Percentiles rank a stretch among this genome's conserved stretches.
These are phyloP conservation scores for Cladosporium cucumerinum DNA, from an alignment of 2,329 filamentous ascomycete species.

Conservation along the genomic window DNA sequence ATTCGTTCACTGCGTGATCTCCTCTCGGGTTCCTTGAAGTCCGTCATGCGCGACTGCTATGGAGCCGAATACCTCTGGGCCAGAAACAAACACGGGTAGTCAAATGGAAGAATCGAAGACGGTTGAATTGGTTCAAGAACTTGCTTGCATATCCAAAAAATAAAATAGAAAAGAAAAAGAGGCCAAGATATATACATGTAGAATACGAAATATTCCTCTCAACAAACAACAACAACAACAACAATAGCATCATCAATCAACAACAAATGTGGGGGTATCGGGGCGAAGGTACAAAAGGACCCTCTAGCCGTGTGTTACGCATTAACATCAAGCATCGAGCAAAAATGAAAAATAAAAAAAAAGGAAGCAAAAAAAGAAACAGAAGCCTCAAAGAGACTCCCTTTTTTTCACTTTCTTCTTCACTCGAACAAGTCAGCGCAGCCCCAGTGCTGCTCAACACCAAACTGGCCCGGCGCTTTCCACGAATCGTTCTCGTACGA, in stretches of 20 bases:
- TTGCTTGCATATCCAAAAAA: not conserved
- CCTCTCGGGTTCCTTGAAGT: not conserved
- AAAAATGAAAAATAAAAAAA: not conserved
- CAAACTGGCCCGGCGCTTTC: constrained; percentile 69
- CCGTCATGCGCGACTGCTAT: too few species aligned
- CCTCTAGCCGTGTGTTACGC: not conserved
- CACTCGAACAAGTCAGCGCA: constrained; percentile 42
- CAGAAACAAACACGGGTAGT: too few species aligned
- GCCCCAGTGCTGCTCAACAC: constrained; percentile 80
- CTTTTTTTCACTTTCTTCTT: not conserved
- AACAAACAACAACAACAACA: not conserved
- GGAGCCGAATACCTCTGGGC: too few species aligned
- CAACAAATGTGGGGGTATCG: not conserved
- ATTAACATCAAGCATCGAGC: not conserved
- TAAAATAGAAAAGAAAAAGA: too few species aligned
- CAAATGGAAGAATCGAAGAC: not conserved
- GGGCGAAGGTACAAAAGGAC: not conserved
- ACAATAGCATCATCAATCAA: not conserved
- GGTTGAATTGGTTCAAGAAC: not conserved
- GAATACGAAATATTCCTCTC: not conserved
- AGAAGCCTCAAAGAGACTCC: not conserved
- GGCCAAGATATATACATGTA: not conserved
- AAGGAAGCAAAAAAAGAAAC: not conserved
- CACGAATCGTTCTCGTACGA: constrained; percentile 74
- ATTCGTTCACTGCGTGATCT: not conserved